These are phyloP conservation scores for Colletotrichum tropicale DNA, from an alignment of 2,329 filamentous ascomycete genomes.

Conservation along the genomic window DNA sequence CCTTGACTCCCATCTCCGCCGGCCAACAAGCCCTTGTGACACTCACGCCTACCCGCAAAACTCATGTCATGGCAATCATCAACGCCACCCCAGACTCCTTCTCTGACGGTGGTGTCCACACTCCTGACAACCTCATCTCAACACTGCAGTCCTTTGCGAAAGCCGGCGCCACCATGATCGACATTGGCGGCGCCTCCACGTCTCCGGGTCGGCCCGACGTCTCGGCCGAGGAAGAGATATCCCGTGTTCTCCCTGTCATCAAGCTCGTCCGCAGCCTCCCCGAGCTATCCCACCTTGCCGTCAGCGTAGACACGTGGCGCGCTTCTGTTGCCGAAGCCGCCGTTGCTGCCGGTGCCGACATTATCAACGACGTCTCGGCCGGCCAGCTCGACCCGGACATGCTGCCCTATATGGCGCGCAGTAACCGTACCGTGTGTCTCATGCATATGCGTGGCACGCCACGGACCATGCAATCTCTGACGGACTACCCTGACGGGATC, in stretches of 20 bases:
- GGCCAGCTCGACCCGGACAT: slow-evolving; percentile 80
- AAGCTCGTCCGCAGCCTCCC: slow-evolving; percentile 71
- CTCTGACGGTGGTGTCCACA: slow-evolving; percentile 81
- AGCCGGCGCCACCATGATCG: slow-evolving; percentile 81
- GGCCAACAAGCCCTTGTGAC: slow-evolving; percentile 58
- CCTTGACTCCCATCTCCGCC: slow-evolving; percentile 60
- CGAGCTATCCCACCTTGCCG: slow-evolving; percentile 66
- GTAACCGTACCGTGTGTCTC: slow-evolving; percentile 79
- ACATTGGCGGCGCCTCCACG: slow-evolving; percentile 93
- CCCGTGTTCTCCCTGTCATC: slow-evolving; percentile 82
- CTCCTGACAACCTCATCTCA: slow-evolving; percentile 55
- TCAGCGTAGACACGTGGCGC: slow-evolving; percentile 94
- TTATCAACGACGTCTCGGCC: slow-evolving; percentile 94
- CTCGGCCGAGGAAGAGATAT: slow-evolving; percentile 73
- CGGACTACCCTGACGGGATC: slow-evolving; percentile 71
- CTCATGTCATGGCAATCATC: slow-evolving; percentile 89
- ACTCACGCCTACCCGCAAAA: slow-evolving; percentile 62
- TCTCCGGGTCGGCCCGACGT: slow-evolving; percentile 77
- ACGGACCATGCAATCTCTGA: slow-evolving; percentile 75
- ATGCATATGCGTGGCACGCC: slow-evolving; percentile 96
- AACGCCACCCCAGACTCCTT: slow-evolving; percentile 98
- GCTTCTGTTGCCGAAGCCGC: slow-evolving; percentile 80
- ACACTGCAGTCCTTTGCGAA: slow-evolving; percentile 68
- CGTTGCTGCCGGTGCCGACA: slow-evolving; percentile 80
- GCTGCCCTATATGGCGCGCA: slow-evolving; percentile 77